Base-by-base conservation (phyloP, 306 rosid species). In the Phaseolus lunatus region DNA sequence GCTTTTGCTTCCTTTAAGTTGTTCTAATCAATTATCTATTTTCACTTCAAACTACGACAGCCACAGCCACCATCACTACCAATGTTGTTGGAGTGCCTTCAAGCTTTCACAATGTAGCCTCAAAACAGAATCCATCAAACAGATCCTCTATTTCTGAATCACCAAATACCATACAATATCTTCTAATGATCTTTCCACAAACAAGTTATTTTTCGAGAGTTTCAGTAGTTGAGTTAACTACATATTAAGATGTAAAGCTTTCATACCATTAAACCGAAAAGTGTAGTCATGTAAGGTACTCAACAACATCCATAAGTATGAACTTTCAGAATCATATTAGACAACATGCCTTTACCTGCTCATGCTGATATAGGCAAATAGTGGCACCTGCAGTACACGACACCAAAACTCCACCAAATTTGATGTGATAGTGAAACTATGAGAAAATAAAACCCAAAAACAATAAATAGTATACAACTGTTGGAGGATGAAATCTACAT, bases 341-440 rank as follows among this genome's bases (percentile, higher is more conserved):
- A 78, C 73, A 61, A 76, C 50, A 44, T 16, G 14, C 48, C 78
- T 41, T 70, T 76, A 78, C 89, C 87, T 67, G 82, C 41, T 75
- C 33, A 11, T 13, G 16, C 49, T 57, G 70, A 75, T 77, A 72
- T 37, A 58, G 50, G 67, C 79, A 76, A 78, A 48, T 9, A 85
- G 54, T 61, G 59, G 73, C 75, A 80, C 86, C 89, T 86, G 97
- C 84, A 84, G 83, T 67, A 83, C 70, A 87, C 61, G 73, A 80
- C 78, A 79, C 81, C 79, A 77, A 52, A 79, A 82, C 85, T 83
- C 78, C 80, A 86, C 89, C 79, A 62, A 57, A 84, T 24, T 78
- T 67, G 84, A 81, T 49, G 52, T 39, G 50, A 70, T 50, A 49
- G 75, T 37, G 69, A 84, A 33, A 70, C 22, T 52, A 58, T 26